Evolutionary conservation across 2,329 filamentous ascomycete species (phyloP), one percentile per base, ranked within the genome.

Genomic region (Colletotrichum tanaceti): DNA sequence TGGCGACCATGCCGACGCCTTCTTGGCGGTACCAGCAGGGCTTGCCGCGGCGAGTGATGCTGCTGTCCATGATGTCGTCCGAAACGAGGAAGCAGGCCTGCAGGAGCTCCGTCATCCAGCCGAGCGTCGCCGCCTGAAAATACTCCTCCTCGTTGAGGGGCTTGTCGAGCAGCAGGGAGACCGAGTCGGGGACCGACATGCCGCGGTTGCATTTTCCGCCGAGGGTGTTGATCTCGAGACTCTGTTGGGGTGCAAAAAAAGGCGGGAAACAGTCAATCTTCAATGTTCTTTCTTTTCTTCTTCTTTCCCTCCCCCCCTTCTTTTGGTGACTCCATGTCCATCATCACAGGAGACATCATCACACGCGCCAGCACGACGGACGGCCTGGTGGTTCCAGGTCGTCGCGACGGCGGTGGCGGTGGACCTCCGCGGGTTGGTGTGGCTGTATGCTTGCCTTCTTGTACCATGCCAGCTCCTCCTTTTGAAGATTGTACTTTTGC

Each of bases 121-220:
- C 96, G 20, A 99, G 88, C 20, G 93, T 91, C 52, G 94, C 93
- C 55, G 95, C 86, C 74, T 93, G 86, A 85, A 97, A 96, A 86
- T 94, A 97, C 82, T 98, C 91, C 67, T 95, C 88, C 71, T 93
- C 87, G 72, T 84, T 88, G 72, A 98, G 89, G 63, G 91, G 84
- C 74, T 88, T 84, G 73, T 81, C 86, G 77, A 94, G 88, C 71
- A 98, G 89, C 75, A 96, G 85, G 72, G 93, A 91, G 72, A 91
- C 90, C 54, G 94, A 96, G 83, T 99, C 96, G 73, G 96, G 91
- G 70, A 98, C 95, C 55, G 94, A 98, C 89, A 99, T 97, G 83
- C 96, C 96, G 77, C 96, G 93, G 85, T 99, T 99, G 85, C 94
- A 97, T 86, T 99, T 99, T 78, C 96, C 96, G 74, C 96, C 96